Conservation (phyloP, 2,329 filamentous ascomycete genomes). For the Nigrospora sphaerica region DNA sequence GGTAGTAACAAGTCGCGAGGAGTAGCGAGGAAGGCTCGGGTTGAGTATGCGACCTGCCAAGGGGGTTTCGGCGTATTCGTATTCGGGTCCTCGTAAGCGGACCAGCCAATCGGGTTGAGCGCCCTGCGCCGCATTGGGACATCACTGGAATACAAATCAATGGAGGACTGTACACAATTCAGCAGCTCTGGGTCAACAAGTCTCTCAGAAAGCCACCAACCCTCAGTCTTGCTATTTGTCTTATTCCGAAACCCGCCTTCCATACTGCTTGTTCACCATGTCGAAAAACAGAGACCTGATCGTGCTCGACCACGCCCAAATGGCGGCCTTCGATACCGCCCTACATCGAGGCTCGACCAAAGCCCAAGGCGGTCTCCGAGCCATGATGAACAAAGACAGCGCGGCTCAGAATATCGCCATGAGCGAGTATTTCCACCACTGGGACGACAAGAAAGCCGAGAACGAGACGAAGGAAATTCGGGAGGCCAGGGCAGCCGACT, state of each 20-base stretch:
- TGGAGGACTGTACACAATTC: not conserved
- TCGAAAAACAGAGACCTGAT: slow-evolving; percentile 1
- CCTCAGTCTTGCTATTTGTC: not conserved
- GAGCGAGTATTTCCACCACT: slow-evolving; percentile 75
- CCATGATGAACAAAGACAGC: slow-evolving; percentile 61
- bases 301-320: slow-evolving; percentile 2
- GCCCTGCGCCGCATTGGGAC: not conserved
- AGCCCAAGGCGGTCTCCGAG: slow-evolving; percentile 48
- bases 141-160: not conserved
- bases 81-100: not conserved
- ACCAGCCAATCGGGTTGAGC: not conserved
- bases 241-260: not conserved
- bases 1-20: too few relatives aligned
- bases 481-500: slow-evolving; percentile 58
- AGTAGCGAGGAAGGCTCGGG: too few relatives aligned
- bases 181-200: not conserved
- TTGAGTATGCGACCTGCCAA: too few relatives aligned
- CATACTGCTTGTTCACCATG: not conserved
- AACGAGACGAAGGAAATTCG: slow-evolving; percentile 55
- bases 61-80: not conserved
- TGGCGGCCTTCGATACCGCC: slow-evolving; percentile 48
- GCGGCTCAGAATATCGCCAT: slow-evolving; percentile 60
- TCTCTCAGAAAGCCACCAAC: not conserved
- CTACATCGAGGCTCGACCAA: slow-evolving; percentile 55
- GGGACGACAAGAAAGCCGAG: slow-evolving; percentile 61